These are phyloP conservation scores for Cyberlindnera sargentensis DNA, from an alignment of 805 yeast genomes.

Conservation along the genomic window DNA sequence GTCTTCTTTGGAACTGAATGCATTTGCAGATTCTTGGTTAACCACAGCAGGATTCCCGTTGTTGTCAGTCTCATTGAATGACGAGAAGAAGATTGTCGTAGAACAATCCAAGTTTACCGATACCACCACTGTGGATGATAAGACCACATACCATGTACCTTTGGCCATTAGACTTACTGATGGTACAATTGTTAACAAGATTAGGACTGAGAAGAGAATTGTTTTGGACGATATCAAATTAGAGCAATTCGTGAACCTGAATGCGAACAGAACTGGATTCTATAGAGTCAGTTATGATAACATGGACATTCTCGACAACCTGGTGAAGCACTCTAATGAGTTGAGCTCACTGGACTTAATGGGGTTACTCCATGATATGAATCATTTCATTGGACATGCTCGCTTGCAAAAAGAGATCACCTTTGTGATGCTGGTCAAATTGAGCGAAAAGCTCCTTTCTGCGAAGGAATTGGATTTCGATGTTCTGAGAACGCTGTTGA, in stretches of 20 bases:
- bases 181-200: constrained; percentile 31
- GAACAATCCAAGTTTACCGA: constrained; percentile 34
- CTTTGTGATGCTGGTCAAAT: constrained; percentile 22
- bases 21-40: constrained; percentile 54
- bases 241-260: constrained; percentile 32
- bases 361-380: constrained; percentile 29
- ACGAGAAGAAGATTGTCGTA: constrained; percentile 25
- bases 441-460: constrained; percentile 17
- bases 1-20: constrained; percentile 36
- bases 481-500: constrained; percentile 24
- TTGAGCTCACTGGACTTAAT: constrained; percentile 24
- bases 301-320: constrained; percentile 19
- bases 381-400: constrained; percentile 24
- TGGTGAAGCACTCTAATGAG: constrained; percentile 17
- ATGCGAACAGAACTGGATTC: constrained; percentile 40
- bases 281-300: constrained; percentile 42
- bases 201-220: constrained; percentile 37
- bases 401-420: constrained; percentile 21
- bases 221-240: constrained; percentile 17
- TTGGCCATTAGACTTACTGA: constrained; percentile 34
- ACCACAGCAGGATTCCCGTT: constrained; percentile 55
- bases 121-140: constrained; percentile 19
- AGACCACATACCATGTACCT: constrained; percentile 57
- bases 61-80: constrained; percentile 29
- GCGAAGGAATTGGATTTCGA: constrained; percentile 14